These are phyloP conservation scores for Rhizomucor miehei DNA, from an alignment of 371 early-diverging fungal genomes.

Conservation along the genomic window DNA sequence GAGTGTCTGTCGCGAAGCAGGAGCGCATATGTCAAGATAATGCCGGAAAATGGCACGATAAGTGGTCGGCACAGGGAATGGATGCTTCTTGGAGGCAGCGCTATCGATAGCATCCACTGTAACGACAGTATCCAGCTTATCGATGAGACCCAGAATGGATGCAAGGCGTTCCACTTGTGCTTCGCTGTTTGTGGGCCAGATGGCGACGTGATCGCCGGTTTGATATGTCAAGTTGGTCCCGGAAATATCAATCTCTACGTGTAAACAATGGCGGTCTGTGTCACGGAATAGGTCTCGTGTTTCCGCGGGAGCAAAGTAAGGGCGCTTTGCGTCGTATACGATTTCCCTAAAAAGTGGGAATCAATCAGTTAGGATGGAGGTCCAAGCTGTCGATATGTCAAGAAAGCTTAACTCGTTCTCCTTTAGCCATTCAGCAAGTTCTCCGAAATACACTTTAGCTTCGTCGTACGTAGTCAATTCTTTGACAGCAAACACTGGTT, in stretches of 20 bases:
- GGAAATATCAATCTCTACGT: conserved; percentile 82
- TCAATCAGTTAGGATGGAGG: conserved; percentile 3
- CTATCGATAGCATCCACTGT: conserved; percentile 52
- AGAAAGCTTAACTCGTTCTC: no score
- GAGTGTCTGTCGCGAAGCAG: conserved; percentile 55
- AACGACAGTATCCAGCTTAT: conserved; percentile 60
- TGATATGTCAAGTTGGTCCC: conserved; percentile 76
- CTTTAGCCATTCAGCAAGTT: conserved; percentile 43
- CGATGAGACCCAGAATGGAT: conserved; percentile 49
- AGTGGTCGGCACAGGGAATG: conserved; percentile 83
- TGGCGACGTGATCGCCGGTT: conserved; percentile 90
- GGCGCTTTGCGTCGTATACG: conserved; percentile 69
- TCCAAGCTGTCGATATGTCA: conserved; percentile 1
- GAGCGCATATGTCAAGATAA: conserved; percentile 81
- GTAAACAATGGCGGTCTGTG: conserved; percentile 76
- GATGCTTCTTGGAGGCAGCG: conserved; percentile 58
- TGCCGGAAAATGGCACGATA: conserved; percentile 79
- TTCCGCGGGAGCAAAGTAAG: conserved; percentile 60
- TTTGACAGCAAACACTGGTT: conserved; percentile 7
- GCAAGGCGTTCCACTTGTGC: conserved; percentile 63
- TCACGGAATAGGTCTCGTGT: conserved; percentile 60
- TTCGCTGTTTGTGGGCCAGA: conserved; percentile 83
- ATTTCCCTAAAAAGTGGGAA: conserved; percentile 8
- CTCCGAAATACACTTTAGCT: conserved; percentile 47
- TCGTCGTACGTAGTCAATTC: conserved; percentile 12